These are phyloP conservation scores for Teratosphaeria pseudoeucalypti DNA, from an alignment of 2,329 filamentous ascomycete genomes.

Conservation along the genomic window DNA sequence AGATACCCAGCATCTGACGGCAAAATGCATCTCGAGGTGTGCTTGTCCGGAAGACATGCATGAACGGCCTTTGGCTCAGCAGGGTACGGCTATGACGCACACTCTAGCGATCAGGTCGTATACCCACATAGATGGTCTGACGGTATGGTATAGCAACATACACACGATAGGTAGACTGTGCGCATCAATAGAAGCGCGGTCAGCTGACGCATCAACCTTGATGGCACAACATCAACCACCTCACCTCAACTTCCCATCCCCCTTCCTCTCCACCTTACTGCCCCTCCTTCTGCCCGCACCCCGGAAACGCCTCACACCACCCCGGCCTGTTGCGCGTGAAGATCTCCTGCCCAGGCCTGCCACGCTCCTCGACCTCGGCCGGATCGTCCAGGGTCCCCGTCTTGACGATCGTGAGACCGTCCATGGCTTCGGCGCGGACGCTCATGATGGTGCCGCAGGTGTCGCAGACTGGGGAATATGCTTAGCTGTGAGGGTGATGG, in stretches of 20 bases:
- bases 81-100: background rate
- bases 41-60: background rate
- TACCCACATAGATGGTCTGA: background rate
- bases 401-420: conserved; percentile 21
- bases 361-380: conserved; percentile 10
- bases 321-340: conserved; percentile 21
- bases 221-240: background rate
- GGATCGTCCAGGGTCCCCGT: conserved; percentile 23
- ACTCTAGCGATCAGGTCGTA: background rate
- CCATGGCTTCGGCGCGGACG: conserved; percentile 16
- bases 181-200: background rate
- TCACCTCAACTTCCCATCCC: background rate
- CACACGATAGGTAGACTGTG: background rate
- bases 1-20: background rate
- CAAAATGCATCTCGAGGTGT: background rate
- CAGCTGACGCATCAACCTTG: background rate
- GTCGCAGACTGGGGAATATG: conserved; percentile 6
- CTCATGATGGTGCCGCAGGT: conserved; percentile 22
- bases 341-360: conserved; percentile 19
- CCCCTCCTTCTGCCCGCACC: conserved; percentile 17
- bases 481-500: background rate
- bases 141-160: background rate
- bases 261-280: background rate
- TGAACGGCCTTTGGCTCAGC: background rate
- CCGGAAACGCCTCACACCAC: conserved; percentile 17